Evolutionary conservation across 495 filamentous ascomycete species (phyloP), one percentile per base, ranked within the genome.

Genomic region (Aspergillus heteromorphus): DNA sequence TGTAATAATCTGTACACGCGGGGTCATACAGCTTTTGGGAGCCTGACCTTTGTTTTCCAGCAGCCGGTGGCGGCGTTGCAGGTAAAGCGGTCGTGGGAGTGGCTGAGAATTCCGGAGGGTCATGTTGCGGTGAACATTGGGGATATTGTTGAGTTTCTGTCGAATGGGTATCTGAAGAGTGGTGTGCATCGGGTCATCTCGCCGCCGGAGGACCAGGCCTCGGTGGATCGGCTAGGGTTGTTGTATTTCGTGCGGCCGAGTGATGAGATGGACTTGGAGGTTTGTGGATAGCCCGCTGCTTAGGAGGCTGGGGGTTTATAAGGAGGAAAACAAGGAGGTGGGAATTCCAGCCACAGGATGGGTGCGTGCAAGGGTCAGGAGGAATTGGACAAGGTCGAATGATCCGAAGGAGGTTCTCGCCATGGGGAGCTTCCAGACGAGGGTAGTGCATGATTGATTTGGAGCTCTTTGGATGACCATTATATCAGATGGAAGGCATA

Each of bases 11-110:
- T 76, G 36, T 79, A 76, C 54, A 63, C 67, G 0, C 69, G 68
- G 17, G 79, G 76, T 0, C 80, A 83, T 54, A 82, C 78, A 1
- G 81, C 83, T 51, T 78, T 75, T 49, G 75, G 74, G 27, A 77
- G 64, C 0, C 34, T 83, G 9, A 84, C 79, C 0, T 69, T 83
- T 27, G 61, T 82, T 0, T 83, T 81, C 66, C 70, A 76, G 25
- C 81, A 83, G 55, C 77, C 79, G 1, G 65, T 83, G n/a, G 76
- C 79, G 0, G 80, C 72, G 11, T 55, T 84, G 45, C 79, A 83
- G 58, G 73, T 82, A 10, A 65, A 69, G 19, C 40, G 40, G 14
- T 51, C 21, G 6, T 70, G 69, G 67, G 45, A 58, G 30, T 67
- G 56, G 19, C 40, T 66, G 14, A 45, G 51, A 20, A 54, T 60